Evolutionary conservation across 2,329 filamentous ascomycete genomes (phyloP).

Genomic region (Fusarium ramigenum): DNA sequence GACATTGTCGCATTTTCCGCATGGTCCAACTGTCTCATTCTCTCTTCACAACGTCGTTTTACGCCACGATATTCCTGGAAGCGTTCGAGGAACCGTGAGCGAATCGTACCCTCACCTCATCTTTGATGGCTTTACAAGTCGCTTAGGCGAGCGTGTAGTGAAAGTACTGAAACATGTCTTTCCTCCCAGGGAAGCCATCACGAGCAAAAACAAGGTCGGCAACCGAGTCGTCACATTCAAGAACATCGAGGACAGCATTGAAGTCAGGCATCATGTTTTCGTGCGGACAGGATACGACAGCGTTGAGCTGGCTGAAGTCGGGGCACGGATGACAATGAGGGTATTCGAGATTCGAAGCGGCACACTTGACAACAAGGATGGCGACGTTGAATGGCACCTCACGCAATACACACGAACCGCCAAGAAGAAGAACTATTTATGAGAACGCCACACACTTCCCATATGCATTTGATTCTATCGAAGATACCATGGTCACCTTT

Average conservation of each 20-base stretch:
- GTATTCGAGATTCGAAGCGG: constrained; percentile 92
- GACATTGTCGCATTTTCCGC: constrained; percentile 86
- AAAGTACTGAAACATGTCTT: constrained; percentile 95
- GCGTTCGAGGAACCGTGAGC: constrained; percentile 84
- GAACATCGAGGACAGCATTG: constrained; percentile 92
- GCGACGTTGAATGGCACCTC: constrained; percentile 95
- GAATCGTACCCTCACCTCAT: constrained; percentile 95
- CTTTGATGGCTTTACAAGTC: constrained; percentile 90
- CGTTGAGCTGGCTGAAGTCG: constrained; percentile 88
- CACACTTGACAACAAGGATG: constrained; percentile 92
- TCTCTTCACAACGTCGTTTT: constrained; percentile 92
- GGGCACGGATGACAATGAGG: constrained; percentile 96
- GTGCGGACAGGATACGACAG: constrained; percentile 91
- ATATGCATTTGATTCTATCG: not conserved
- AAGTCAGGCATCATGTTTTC: constrained; percentile 85
- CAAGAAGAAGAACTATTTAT: constrained; percentile 95
- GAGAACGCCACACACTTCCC: constrained; percentile 42
- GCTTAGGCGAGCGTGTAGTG: constrained; percentile 81
- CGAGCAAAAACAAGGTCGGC: constrained; percentile 78
- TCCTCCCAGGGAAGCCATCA: constrained; percentile 83
- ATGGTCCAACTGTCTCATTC: constrained; percentile 83
- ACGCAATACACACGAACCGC: constrained; percentile 95
- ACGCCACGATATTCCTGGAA: constrained; percentile 90
- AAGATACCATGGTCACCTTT: not conserved
- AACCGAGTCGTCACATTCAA: constrained; percentile 93